Conservation (phyloP, 345 rosid genomes). For the Hevea brasiliensis region DNA sequence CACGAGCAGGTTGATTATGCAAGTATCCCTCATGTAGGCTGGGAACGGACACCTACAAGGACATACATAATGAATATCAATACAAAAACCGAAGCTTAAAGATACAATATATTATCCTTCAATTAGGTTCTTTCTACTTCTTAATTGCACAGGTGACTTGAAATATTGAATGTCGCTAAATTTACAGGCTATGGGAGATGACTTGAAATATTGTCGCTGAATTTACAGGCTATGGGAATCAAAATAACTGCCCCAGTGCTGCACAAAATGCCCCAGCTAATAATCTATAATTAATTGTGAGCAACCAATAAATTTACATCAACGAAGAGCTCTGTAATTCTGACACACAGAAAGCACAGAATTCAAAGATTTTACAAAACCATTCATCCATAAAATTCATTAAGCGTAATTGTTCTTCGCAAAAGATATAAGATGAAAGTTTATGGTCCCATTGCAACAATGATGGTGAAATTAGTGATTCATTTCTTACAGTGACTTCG, state of each 20-base stretch:
- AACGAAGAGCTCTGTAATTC: too few relatives aligned
- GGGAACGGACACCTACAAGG: slow-evolving; percentile 22
- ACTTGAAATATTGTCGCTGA: too few relatives aligned
- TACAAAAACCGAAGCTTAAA: neutral
- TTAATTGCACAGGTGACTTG: neutral
- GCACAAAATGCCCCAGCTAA: too few relatives aligned
- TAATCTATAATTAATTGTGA: too few relatives aligned
- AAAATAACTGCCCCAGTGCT: too few relatives aligned
- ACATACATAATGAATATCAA: neutral
- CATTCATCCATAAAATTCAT: neutral
- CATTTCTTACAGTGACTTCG: too few relatives aligned
- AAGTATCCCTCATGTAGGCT: slow-evolving; percentile 23
- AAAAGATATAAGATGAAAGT: neutral
- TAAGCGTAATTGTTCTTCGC: neutral
- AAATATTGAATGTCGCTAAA: neutral
- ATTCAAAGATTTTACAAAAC: neutral
- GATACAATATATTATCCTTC: neutral
- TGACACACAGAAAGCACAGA: neutral
- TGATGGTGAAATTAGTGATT: neutral
- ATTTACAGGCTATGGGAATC: neutral
- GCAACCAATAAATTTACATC: neutral
- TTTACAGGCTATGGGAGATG: neutral
- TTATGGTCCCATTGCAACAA: neutral
- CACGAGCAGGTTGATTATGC: slow-evolving; percentile 29
- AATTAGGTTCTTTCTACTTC: neutral